These are phyloP conservation scores for Penicillium verhagenii DNA, from an alignment of 495 filamentous ascomycete species.

Conservation along the genomic window DNA sequence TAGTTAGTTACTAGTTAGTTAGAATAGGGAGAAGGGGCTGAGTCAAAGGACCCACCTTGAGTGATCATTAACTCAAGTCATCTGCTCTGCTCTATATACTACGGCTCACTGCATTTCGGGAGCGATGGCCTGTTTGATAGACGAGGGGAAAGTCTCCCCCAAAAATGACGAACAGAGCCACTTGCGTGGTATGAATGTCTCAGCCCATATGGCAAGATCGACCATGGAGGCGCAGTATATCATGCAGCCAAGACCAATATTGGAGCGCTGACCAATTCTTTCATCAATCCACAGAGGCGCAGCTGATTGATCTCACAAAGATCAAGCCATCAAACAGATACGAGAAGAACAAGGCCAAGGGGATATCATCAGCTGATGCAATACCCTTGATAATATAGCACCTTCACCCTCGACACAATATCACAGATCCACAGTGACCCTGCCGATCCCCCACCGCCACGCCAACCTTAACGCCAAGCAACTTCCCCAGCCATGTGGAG, in stretches of 20 bases:
- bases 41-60: too few species aligned
- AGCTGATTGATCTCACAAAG: background rate
- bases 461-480: conserved; percentile 18
- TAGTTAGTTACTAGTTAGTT: too few species aligned
- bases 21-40: too few species aligned
- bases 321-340: background rate
- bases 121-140: too few species aligned
- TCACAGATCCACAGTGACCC: background rate
- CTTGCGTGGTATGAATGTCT: too few species aligned
- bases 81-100: too few species aligned
- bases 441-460: conserved; percentile 14
- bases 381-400: background rate
- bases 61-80: too few species aligned
- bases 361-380: background rate
- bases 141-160: too few species aligned
- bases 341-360: background rate
- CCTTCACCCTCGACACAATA: background rate
- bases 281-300: background rate
- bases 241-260: background rate
- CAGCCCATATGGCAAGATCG: background rate
- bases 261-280: background rate
- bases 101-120: too few species aligned
- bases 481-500: conserved; percentile 17
- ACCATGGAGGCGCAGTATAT: background rate
- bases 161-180: too few species aligned